Percentiles rank a stretch among this genome's conserved stretches.
Evolutionary conservation across 108 stramenopile genomes (phyloP).

Genomic region (Mediolabrus comicus): DNA sequence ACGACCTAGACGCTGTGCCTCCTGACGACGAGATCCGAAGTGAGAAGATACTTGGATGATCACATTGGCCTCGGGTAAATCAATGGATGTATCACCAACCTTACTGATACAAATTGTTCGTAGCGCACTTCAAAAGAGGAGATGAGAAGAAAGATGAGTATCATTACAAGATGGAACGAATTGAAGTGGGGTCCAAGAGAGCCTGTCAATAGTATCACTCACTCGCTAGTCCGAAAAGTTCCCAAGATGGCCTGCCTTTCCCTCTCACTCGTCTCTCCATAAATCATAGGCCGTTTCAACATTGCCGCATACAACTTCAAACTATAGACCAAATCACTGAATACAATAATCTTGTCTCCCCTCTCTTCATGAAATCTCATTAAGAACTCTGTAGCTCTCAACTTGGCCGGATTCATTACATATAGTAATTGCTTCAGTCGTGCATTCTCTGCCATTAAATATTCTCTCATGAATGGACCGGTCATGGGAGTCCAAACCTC

Average conservation of each 20-base stretch:
- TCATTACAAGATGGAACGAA: background rate
- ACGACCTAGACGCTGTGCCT: slow-evolving; percentile 98
- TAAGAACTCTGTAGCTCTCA: slow-evolving; percentile 90
- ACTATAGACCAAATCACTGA: slow-evolving; percentile 93
- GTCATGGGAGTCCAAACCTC: slow-evolving; percentile 99
- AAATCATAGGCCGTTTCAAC: slow-evolving; percentile 87
- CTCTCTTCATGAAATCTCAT: slow-evolving; percentile 92
- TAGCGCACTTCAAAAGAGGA: slow-evolving; percentile 45
- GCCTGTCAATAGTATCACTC: slow-evolving; percentile 4
- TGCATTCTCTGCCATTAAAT: slow-evolving; percentile 77
- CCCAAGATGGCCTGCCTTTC: slow-evolving; percentile 93
- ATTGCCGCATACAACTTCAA: slow-evolving; percentile 88
- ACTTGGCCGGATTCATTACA: slow-evolving; percentile 97
- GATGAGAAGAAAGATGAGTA: background rate
- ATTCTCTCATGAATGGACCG: slow-evolving; percentile 95
- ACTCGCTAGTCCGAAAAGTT: slow-evolving; percentile 83
- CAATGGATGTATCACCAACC: slow-evolving; percentile 98
- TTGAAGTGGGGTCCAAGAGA: background rate
- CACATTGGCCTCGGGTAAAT: slow-evolving; percentile 99
- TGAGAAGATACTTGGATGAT: slow-evolving; percentile 99
- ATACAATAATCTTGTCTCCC: slow-evolving; percentile 98
- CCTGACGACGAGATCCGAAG: slow-evolving; percentile 97
- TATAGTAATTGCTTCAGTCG: slow-evolving; percentile 91
- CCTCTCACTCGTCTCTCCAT: slow-evolving; percentile 93
- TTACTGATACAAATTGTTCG: slow-evolving; percentile 94